A percentile compares a stretch with the other conserved stretches of the same genome.
phyloP scores from a whole-genome alignment of 2,329 filamentous ascomycete genomes.

The Colletotrichum graminicola region DNA sequence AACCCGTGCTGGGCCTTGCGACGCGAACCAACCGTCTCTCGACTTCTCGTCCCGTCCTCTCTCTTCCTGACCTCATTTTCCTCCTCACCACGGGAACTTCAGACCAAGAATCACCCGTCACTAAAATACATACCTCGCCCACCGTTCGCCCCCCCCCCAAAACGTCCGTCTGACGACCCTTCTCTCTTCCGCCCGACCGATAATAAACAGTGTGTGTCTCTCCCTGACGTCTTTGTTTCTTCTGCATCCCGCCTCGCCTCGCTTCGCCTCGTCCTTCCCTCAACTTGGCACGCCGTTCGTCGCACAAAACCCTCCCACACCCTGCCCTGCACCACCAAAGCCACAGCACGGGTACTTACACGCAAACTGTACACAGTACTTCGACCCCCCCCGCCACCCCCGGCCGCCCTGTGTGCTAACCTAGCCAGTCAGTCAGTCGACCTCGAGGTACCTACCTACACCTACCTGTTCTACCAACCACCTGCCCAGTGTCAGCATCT shows the following conservation, averaged over 20 bases:
- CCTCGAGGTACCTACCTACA: slow-evolving; percentile 1
- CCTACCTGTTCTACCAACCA: neutral
- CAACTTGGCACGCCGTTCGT: slow-evolving; percentile 26
- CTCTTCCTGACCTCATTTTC: slow-evolving; percentile 4
- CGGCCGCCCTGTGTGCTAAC: neutral
- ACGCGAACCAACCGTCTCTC: slow-evolving; percentile 8
- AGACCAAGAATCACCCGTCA: slow-evolving; percentile 4
- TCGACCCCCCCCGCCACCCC: neutral
- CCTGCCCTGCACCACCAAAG: slow-evolving; percentile 20
- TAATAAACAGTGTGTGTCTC: slow-evolving; percentile 11
- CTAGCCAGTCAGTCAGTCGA: neutral
- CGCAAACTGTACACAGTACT: neutral
- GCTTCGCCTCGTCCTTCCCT: slow-evolving; percentile 16
- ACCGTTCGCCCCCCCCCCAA: neutral
- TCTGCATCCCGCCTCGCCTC: slow-evolving; percentile 6
- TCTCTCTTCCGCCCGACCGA: neutral
- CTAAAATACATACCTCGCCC: neutral
- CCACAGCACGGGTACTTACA: slow-evolving; percentile 14
- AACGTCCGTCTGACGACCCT: no score
- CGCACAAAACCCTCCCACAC: slow-evolving; percentile 28
- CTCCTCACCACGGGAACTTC: slow-evolving; percentile 3
- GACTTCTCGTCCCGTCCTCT: neutral
- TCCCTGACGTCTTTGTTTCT: slow-evolving; percentile 21
- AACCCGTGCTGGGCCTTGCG: slow-evolving; percentile 1
- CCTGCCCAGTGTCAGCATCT: slow-evolving; percentile 11